These are phyloP conservation scores for Nakaseomyces nivariensis DNA, from an alignment of 1,139 yeast species.

Conservation along the genomic window DNA sequence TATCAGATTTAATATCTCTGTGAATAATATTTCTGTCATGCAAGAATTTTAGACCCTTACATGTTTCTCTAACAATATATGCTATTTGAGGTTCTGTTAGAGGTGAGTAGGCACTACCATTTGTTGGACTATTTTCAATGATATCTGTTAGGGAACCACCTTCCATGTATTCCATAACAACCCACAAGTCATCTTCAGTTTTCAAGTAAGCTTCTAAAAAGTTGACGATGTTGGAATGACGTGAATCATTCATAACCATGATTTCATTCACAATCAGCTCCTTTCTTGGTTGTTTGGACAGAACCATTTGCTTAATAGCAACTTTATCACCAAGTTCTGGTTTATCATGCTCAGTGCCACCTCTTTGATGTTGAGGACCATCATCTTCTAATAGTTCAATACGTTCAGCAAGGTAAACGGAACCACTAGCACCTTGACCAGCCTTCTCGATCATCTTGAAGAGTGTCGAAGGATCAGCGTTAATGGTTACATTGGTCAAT, in stretches of 20 bases:
- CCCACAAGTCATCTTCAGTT: slow-evolving; percentile 61
- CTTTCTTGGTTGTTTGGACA: slow-evolving; percentile 83
- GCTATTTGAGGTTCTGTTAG: slow-evolving; percentile 70
- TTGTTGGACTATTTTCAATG: slow-evolving; percentile 51
- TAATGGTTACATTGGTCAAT: slow-evolving; percentile 72
- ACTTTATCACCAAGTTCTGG: slow-evolving; percentile 40
- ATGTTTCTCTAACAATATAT: slow-evolving; percentile 77
- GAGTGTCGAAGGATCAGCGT: slow-evolving; percentile 72
- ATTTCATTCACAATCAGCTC: slow-evolving; percentile 88
- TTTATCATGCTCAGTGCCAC: slow-evolving; percentile 12
- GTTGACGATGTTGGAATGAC: slow-evolving; percentile 82
- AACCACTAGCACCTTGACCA: slow-evolving; percentile 99
- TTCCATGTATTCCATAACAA: slow-evolving; percentile 89
- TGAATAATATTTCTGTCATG: slow-evolving; percentile 87
- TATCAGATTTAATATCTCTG: slow-evolving; percentile 89
- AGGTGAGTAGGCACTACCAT: slow-evolving; percentile 23
- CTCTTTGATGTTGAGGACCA: slow-evolving; percentile 3
- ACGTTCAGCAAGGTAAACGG: slow-evolving; percentile 81
- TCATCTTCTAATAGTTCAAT: slow-evolving; percentile 27
- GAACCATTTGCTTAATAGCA: slow-evolving; percentile 90
- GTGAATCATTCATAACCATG: slow-evolving; percentile 83
- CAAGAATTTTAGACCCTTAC: slow-evolving; percentile 79
- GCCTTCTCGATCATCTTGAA: slow-evolving; percentile 88
- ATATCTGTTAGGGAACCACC: slow-evolving; percentile 81
- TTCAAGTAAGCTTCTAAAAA: slow-evolving; percentile 75